Base-by-base conservation (phyloP, 2,329 filamentous ascomycete species). In the Colletotrichum sublineola region DNA sequence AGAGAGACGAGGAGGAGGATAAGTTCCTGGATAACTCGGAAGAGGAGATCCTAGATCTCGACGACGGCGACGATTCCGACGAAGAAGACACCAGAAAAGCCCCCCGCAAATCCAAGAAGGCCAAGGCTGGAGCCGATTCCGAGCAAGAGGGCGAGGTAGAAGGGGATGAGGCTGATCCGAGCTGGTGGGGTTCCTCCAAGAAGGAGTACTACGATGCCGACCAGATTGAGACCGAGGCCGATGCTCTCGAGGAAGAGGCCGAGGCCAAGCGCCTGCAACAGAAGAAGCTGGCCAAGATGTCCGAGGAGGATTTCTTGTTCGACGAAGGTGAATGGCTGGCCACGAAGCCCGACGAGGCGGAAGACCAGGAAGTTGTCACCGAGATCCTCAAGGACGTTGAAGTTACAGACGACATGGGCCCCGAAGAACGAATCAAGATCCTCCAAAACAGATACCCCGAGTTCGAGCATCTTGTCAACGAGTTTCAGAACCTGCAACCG, bases 161-260 rank as follows among this genome's bases (percentile, higher is more conserved):
- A 3, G 89, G 88, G 24, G 88, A 87, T 8, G 86, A 88, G 38
- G 85, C 84, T 3, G 90, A 90, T 53, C 87, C 90, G 63, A 91
- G 90, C 53, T 95, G 91, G 79, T 98, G 96, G 95, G 96, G 96
- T 40, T 89, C 92, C 5, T 95, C 94, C 2, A 96, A 90, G 80
- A 93, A 93, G 73, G 96, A 97, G 77, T 97, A 98, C 83, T 99
- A 99, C 83, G 89, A 97, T 84, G 94, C 94, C 76, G 96, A 99
- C 81, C 83, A 86, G 38, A 86, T 89, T 75, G 88, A 90, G 78
- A 90, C 89, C 7, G 89, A 92, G 79, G 87, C 85, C 48, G 88
- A 90, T 77, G 96, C 96, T 0, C 83, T 97, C 42, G 95, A 96
- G 78, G 96, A 99, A 85, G 97, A 99, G 82, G 90, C 88, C 14